phyloP scores from a whole-genome alignment of 805 yeast genomes.

The Kazachstania taianensis region DNA sequence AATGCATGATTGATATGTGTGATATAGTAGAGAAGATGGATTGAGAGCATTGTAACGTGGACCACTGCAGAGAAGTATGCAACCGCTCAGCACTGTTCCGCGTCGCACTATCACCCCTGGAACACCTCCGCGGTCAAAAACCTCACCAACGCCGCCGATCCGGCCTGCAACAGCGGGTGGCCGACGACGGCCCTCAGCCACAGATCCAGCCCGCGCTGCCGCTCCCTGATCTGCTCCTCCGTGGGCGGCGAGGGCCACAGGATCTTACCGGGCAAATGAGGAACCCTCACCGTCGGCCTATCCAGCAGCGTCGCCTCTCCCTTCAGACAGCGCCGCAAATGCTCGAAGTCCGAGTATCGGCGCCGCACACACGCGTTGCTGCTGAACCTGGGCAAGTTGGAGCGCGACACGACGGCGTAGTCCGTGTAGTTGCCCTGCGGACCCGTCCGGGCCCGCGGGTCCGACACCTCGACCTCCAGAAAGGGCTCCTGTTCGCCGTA shows the following conservation, averaged over 20 bases:
- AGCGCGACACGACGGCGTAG: slow-evolving; percentile 81
- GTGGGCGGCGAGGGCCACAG: slow-evolving; percentile 60
- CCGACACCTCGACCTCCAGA: slow-evolving; percentile 73
- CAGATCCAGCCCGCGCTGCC: slow-evolving; percentile 75
- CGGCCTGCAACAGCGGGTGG: slow-evolving; percentile 88
- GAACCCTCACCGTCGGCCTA: slow-evolving; percentile 58
- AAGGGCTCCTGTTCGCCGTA: slow-evolving; percentile 94
- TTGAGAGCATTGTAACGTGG: too few species aligned
- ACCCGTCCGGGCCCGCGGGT: slow-evolving; percentile 23
- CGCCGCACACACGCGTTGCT: slow-evolving; percentile 63
- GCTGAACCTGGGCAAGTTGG: slow-evolving; percentile 83
- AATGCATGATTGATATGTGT: too few species aligned
- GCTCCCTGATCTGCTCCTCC: slow-evolving; percentile 71
- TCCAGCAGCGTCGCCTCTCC: slow-evolving; percentile 47
- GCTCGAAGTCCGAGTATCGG: slow-evolving; percentile 83
- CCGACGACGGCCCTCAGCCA: slow-evolving; percentile 77
- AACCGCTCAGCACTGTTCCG: too few species aligned
- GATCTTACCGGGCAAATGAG: slow-evolving; percentile 86
- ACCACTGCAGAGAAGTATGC: too few species aligned
- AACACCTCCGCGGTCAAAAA: slow-evolving; percentile 73
- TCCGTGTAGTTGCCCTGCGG: slow-evolving; percentile 58
- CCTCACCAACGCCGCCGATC: slow-evolving; percentile 63
- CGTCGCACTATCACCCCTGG: slow-evolving; percentile 22
- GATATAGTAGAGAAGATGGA: too few species aligned
- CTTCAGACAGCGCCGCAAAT: slow-evolving; percentile 62